phyloP scores from a whole-genome alignment of 139 green algal genomes.

The Trebouxia sp. region DNA sequence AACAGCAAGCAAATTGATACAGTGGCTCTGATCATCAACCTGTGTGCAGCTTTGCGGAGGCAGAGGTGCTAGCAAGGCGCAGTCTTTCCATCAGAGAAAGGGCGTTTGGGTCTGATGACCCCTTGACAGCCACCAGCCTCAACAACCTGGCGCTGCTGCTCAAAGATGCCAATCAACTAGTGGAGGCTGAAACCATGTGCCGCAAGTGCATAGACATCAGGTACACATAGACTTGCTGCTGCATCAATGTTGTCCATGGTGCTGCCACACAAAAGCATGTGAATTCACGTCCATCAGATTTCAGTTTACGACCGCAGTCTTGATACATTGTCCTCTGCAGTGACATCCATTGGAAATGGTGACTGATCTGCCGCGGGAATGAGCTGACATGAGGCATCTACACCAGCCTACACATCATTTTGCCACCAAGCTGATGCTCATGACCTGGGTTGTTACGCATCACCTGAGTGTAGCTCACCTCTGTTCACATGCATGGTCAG shows the following conservation, averaged over 20 bases:
- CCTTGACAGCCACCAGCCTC: not conserved
- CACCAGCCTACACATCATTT: no score
- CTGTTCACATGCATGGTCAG: no score
- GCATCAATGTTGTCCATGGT: not conserved
- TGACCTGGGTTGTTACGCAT: no score
- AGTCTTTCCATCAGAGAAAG: slow-evolving; percentile 24
- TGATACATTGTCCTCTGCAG: not conserved
- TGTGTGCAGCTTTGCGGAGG: slow-evolving; percentile 23
- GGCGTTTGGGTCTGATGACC: slow-evolving; percentile 23
- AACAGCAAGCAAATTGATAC: no score
- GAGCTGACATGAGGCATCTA: no score
- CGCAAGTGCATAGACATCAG: slow-evolving; percentile 28
- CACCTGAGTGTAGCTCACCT: no score
- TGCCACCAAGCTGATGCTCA: no score
- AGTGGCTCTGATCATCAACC: no score
- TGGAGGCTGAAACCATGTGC: not conserved
- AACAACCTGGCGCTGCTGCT: slow-evolving; percentile 22
- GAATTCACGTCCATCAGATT: not conserved
- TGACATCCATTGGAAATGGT: not conserved
- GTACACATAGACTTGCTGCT: not conserved
- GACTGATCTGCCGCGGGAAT: no score
- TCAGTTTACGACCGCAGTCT: not conserved
- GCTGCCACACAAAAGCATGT: not conserved
- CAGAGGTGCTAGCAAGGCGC: slow-evolving; percentile 3
- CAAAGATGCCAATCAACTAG: not conserved